Base-by-base conservation (phyloP, 495 filamentous ascomycete genomes). In the Daldinia decipiens region DNA sequence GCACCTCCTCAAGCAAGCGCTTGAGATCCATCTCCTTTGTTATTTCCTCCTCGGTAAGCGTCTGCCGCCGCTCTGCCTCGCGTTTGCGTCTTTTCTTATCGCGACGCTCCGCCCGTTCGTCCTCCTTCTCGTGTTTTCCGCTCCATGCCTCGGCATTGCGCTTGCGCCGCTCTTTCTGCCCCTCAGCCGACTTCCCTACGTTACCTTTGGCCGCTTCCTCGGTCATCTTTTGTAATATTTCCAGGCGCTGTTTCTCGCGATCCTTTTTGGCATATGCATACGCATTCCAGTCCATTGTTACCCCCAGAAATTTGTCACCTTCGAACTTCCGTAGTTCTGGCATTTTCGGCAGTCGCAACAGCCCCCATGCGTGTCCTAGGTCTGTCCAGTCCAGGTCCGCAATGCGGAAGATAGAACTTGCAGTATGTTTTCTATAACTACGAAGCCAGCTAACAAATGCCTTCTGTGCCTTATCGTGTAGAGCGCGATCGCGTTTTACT, bases 391-490 rank as follows among this genome's bases (percentile, higher is more conserved):
- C 89, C 17, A 97, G 82, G 74, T 95, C 92, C 8, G 83, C 76
- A 4, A 95, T 83, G 4, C 93, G 89, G 83, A 99, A 99, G 67
- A 99, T 98, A 79, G 92, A 94, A 68, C 84, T 87, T 11, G 94
- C 93, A 78, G 93, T 87, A 71, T 98, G 95, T 76, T 97, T 97
- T 75, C 89, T 91, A 78, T 98, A 97, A 62, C 91, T 90, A 72
- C 92, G 88, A 8, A 97, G 86, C 92, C 94, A 97, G 81, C 90
- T 93, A 50, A 98, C 95, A 70, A 98, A 98, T 15, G 90, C 95
- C 62, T 89, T 88, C 75, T 97, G 92, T 15, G 89, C 93, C 70
- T 95, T 93, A 64, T 98, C 93, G 77, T 95, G 90, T 13, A 97
- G 78, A 11, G 90, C 90, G n/a, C 95, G 86, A 76, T 99, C 95